Conservation (phyloP, 164 flowering plant genomes). For the Liquidambar formosana region DNA sequence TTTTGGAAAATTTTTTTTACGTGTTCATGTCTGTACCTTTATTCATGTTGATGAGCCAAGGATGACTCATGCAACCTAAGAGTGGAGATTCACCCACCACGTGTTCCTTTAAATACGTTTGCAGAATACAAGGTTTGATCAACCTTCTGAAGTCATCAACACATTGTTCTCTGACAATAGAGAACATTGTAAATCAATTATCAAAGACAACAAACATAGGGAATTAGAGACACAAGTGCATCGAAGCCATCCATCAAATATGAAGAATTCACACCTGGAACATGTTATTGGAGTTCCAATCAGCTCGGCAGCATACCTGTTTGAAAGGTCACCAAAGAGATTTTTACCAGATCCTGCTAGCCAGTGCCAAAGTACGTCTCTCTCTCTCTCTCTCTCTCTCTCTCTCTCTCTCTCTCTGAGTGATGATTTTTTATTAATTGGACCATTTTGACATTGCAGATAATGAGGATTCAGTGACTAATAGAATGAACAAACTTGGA, state of each 20-base stretch:
- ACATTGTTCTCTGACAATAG: neutral
- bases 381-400: neutral
- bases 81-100: neutral
- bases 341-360: constrained; percentile 4
- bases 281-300: constrained; percentile 25
- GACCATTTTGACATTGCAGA: neutral
- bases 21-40: constrained; percentile 2
- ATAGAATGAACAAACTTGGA: neutral
- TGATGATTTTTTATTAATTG: neutral
- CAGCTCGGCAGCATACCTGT: constrained; percentile 10
- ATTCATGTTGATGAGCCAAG: constrained; percentile 6
- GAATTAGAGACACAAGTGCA: neutral
- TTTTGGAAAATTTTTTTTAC: neutral
- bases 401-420: too few relatives aligned
- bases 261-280: constrained; percentile 11
- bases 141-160: too few relatives aligned
- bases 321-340: constrained; percentile 1
- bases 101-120: neutral
- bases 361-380: constrained; percentile 5
- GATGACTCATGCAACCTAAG: constrained; percentile 3
- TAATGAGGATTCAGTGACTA: neutral
- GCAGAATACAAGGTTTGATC: neutral
- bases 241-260: constrained; percentile 4
- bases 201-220: neutral
- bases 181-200: neutral